Percentiles rank a stretch among this genome's conserved stretches.
Evolutionary conservation across 768 basidiomycete genomes (phyloP).

Genomic region (Neoboletus brunneissimus): DNA sequence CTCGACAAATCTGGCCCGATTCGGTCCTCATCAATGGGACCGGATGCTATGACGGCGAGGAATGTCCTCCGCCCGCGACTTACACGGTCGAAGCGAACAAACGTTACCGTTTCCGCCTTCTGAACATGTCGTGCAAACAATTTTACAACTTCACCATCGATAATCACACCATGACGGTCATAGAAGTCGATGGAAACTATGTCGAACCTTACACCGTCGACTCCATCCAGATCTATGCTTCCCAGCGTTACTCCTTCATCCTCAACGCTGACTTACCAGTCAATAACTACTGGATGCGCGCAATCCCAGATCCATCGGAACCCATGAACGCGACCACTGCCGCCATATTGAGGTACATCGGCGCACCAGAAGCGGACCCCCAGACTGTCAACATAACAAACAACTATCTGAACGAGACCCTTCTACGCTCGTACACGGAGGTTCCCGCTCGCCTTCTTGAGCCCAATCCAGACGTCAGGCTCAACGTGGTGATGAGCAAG

Average conservation of each 20-base stretch:
- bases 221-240: slow-evolving; percentile 34
- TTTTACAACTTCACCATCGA: slow-evolving; percentile 29
- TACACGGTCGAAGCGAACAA: slow-evolving; percentile 32
- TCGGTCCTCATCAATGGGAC: slow-evolving; percentile 42
- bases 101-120: slow-evolving; percentile 40
- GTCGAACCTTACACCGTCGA: slow-evolving; percentile 41
- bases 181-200: slow-evolving; percentile 44
- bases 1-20: slow-evolving; percentile 22
- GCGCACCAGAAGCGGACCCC: slow-evolving; percentile 17
- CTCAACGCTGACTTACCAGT: slow-evolving; percentile 38
- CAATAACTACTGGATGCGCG: slow-evolving; percentile 39
- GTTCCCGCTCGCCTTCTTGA: slow-evolving; percentile 8
- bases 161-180: slow-evolving; percentile 32
- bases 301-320: neutral
- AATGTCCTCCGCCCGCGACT: slow-evolving; percentile 27
- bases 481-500: slow-evolving; percentile 16
- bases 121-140: slow-evolving; percentile 37
- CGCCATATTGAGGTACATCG: slow-evolving; percentile 18
- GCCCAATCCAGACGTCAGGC: slow-evolving; percentile 19
- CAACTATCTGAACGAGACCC: slow-evolving; percentile 14
- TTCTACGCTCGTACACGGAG: slow-evolving; percentile 15
- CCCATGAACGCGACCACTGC: neutral
- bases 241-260: slow-evolving; percentile 48
- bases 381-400: neutral
- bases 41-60: slow-evolving; percentile 32